Base-by-base conservation (phyloP, 768 basidiomycete species). In the Termitomyces sp. region DNA sequence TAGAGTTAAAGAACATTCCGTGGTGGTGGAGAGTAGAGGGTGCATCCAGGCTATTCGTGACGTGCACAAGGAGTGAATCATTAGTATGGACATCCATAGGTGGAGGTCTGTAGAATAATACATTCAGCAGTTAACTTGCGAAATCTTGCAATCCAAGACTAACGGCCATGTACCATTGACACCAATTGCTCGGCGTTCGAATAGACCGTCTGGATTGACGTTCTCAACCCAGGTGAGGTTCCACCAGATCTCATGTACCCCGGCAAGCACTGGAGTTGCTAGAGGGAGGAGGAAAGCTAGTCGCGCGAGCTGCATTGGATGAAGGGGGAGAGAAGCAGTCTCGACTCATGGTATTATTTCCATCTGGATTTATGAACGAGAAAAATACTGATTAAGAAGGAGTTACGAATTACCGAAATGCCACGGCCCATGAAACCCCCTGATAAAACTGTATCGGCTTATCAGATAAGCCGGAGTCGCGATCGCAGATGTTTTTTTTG, bases 121-220 rank as follows among this genome's bases (percentile, higher is more conserved):
- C 43, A 23, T 40, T 23, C 11, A 51, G 20, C n/a, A 40, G 7
- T 42, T n/a, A 7, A 29, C 35, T 35, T 56, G 46, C 49, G 11
- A 27, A 23, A 43, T 35, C 12, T 36, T 10, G 18, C 7, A 18
- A 44, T 51, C 38, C 15, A 50, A 47, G 18, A 76, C 92, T 68
- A 69, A 94, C 88, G 95, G 95, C 96, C 95, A 98, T 5, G 90
- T 88, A 18, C 85, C 83, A 65, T 98, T 98, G 48, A 97, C 84
- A 50, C 94, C 94, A 47, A 97, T 83, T 47, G 84, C 93, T 9
- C 85, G 76, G 45, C 95, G 85, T 12, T 83, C 74, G 49, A 73
- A 81, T 49, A 94, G 81, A 5, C 89, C 91, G 65, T 96, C 94
- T 2, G 96, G 96, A 70, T 86, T 91, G 43, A 81, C 88, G 56